Evolutionary conservation across 139 green algal species (phyloP).

Genomic region (Chlorella sp.): DNA sequence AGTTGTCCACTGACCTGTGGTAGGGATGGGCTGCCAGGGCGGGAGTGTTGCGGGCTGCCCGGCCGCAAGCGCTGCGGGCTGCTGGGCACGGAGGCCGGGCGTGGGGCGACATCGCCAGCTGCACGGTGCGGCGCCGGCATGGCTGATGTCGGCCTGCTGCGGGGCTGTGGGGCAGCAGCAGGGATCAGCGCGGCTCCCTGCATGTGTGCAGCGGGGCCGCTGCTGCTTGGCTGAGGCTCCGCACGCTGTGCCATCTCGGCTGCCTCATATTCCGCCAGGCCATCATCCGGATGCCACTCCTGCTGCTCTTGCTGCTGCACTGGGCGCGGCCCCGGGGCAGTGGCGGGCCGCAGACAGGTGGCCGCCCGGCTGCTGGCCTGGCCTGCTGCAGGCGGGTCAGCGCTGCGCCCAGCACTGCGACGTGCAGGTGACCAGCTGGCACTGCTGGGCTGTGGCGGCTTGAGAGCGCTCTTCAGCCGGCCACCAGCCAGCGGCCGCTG

Average conservation of each 20-base stretch:
- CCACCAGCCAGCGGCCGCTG: not conserved
- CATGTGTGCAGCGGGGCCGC: too few relatives aligned
- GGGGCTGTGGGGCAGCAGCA: too few relatives aligned
- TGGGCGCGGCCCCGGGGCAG: not conserved
- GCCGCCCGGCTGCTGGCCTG: not conserved
- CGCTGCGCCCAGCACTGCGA: not conserved
- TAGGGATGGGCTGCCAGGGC: not conserved
- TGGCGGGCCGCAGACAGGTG: not conserved
- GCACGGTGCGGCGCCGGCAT: not conserved
- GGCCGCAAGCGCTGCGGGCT: not conserved
- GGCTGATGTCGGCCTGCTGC: too few relatives aligned
- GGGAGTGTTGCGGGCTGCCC: not conserved
- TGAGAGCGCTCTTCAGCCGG: slow-evolving; percentile 8
- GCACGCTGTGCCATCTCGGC: not conserved
- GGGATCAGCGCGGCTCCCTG: too few relatives aligned
- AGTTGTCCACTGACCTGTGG: not conserved
- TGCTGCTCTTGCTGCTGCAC: not conserved
- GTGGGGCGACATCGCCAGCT: not conserved
- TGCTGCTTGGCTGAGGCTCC: too few relatives aligned
- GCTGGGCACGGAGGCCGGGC: not conserved
- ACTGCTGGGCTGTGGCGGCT: not conserved
- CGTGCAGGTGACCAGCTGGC: not conserved
- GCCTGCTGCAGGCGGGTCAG: not conserved
- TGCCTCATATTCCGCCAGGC: not conserved
- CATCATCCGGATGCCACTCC: slow-evolving; percentile 27